phyloP scores from a whole-genome alignment of 2,329 filamentous ascomycete genomes.

The Bipolaris victoriae region DNA sequence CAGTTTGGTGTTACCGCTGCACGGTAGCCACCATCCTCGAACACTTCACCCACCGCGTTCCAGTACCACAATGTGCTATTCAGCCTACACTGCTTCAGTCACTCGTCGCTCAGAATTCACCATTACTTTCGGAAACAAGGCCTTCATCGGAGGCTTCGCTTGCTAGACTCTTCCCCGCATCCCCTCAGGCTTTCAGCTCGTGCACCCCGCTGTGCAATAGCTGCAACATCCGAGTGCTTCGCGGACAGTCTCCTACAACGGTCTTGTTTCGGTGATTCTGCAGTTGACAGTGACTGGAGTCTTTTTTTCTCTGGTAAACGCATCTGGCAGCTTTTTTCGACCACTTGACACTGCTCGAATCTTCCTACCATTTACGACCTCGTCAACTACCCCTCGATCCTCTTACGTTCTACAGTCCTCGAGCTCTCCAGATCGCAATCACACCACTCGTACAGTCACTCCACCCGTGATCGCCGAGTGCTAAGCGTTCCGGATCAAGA shows the following conservation, averaged over 20 bases:
- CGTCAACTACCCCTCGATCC: constrained; percentile 36
- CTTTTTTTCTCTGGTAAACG: constrained; percentile 34
- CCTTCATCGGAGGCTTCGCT: constrained; percentile 47
- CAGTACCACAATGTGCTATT: constrained; percentile 47
- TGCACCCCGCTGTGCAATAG: constrained; percentile 41
- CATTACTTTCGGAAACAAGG: constrained; percentile 47
- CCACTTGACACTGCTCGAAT: constrained; percentile 43
- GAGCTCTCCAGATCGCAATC: constrained; percentile 17
- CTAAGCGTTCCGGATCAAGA: constrained; percentile 27
- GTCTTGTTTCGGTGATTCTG: constrained; percentile 53
- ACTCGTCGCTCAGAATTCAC: constrained; percentile 52
- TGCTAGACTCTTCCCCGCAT: constrained; percentile 45
- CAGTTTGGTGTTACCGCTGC: constrained; percentile 34
- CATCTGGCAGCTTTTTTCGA: constrained; percentile 43
- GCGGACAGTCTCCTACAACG: constrained; percentile 45
- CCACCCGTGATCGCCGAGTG: constrained; percentile 15
- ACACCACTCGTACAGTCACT: constrained; percentile 11
- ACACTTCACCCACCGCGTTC: constrained; percentile 35
- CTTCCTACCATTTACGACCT: constrained; percentile 36
- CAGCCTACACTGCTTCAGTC: constrained; percentile 49
- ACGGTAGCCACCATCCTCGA: constrained; percentile 36
- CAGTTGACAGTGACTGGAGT: constrained; percentile 54
- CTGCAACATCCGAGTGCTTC: constrained; percentile 47
- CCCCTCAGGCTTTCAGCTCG: constrained; percentile 44
- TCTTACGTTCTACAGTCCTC: constrained; percentile 26